A percentile compares a stretch with the other conserved stretches of the same genome.
Evolutionary conservation across 768 basidiomycete species (phyloP).

Genomic region (Boletus barrowsii): DNA sequence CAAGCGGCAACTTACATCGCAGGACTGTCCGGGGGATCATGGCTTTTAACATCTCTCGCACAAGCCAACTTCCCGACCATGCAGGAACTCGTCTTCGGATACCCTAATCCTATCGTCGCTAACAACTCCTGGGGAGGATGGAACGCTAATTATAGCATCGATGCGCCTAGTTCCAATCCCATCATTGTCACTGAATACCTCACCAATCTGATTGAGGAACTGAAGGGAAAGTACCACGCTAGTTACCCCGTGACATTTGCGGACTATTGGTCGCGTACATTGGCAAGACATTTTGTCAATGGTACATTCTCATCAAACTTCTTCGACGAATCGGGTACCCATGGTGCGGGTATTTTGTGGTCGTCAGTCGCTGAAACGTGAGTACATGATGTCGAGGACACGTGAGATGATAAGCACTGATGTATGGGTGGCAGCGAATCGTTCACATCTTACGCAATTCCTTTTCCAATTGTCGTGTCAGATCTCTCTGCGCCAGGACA

Average conservation of each 20-base stretch:
- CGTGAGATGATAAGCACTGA: neutral
- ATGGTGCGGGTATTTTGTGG: constrained; percentile 36
- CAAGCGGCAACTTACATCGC: constrained; percentile 52
- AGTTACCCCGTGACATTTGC: constrained; percentile 32
- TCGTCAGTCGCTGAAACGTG: constrained; percentile 34
- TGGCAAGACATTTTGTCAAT: constrained; percentile 39
- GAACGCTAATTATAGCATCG: constrained; percentile 23
- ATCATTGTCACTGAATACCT: constrained; percentile 17
- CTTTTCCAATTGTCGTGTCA: constrained; percentile 38
- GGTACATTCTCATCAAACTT: constrained; percentile 34
- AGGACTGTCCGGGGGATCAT: constrained; percentile 46
- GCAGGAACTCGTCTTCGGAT: constrained; percentile 37
- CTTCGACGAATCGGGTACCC: constrained; percentile 25
- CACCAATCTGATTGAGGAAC: constrained; percentile 21
- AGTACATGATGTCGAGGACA: constrained; percentile 14
- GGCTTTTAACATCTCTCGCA: constrained; percentile 38
- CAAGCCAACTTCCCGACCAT: constrained; percentile 40
- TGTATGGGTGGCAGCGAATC: constrained; percentile 20
- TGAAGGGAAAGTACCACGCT: constrained; percentile 29
- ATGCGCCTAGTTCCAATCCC: constrained; percentile 17
- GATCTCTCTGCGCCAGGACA: constrained; percentile 26
- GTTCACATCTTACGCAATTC: constrained; percentile 34
- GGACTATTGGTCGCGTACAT: constrained; percentile 24
- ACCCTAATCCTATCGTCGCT: constrained; percentile 8
- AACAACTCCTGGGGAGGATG: constrained; percentile 33